A percentile compares a stretch with the other conserved stretches of the same genome.
These are phyloP conservation scores for Aethionema arabicum DNA, from an alignment of 345 rosid genomes.

Conservation along the genomic window DNA sequence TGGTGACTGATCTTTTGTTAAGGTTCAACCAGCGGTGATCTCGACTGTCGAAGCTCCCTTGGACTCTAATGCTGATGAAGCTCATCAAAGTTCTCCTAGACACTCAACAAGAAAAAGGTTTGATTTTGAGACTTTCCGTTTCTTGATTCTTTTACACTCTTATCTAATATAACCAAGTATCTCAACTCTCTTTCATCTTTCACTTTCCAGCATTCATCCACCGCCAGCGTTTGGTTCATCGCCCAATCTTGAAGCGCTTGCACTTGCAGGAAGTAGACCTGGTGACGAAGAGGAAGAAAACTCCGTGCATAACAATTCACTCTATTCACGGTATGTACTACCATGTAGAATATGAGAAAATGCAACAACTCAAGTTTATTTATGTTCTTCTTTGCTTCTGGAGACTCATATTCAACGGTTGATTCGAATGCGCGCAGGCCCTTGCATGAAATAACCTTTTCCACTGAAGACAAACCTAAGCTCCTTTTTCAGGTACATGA, in stretches of 20 bases:
- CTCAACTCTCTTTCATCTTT: conserved; percentile 22
- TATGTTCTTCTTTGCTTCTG: not conserved
- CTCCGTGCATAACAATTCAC: conserved; percentile 77
- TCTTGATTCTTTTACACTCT: not conserved
- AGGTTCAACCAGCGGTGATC: conserved; percentile 67
- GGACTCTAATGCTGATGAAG: conserved; percentile 34
- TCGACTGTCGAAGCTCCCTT: conserved; percentile 41
- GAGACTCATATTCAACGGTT: not conserved
- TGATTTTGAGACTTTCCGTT: conserved; percentile 3
- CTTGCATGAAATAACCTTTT: conserved; percentile 93
- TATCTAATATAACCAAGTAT: not conserved
- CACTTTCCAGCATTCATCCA: conserved; percentile 78
- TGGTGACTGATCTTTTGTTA: conserved; percentile 39
- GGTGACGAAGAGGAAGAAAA: conserved; percentile 58
- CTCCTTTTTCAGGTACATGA: conserved; percentile 85
- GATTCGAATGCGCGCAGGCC: conserved; percentile 60
- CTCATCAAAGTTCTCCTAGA: conserved; percentile 37
- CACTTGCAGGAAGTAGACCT: conserved; percentile 53
- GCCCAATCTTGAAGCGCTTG: conserved; percentile 90
- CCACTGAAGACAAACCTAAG: conserved; percentile 90
- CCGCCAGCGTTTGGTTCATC: conserved; percentile 98
- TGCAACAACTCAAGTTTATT: not conserved
- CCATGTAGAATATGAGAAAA: conserved; percentile 6
- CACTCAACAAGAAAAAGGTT: conserved; percentile 54
- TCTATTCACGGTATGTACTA: conserved; percentile 56